A percentile compares a stretch with the other conserved stretches of the same genome.
Conservation (phyloP, 2,329 filamentous ascomycete species). For the Aspergillus alliaceus region DNA sequence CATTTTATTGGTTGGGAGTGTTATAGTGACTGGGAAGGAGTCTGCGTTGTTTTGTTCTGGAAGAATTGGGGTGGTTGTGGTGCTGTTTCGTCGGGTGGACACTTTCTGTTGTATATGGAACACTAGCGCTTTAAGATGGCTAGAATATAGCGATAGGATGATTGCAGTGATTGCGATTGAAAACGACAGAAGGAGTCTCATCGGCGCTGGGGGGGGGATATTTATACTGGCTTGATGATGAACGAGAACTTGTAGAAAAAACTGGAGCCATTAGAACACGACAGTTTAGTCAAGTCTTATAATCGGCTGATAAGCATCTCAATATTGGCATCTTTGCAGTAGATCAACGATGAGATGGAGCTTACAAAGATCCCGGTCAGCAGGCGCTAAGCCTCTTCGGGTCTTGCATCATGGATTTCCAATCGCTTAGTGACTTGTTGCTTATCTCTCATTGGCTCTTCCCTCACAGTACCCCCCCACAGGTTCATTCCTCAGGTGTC, state of each 20-base stretch:
- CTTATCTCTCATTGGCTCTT: neutral
- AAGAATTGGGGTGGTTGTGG: conserved; percentile 7
- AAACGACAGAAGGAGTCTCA: conserved; percentile 39
- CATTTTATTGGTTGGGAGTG: conserved; percentile 53
- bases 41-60: conserved; percentile 3
- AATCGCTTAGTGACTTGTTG: neutral
- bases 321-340: neutral
- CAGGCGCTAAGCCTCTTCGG: neutral
- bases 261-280: conserved; percentile 7
- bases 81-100: conserved; percentile 12
- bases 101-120: neutral
- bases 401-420: neutral
- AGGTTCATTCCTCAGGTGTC: neutral
- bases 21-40: conserved; percentile 1
- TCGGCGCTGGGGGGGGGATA: conserved; percentile 21
- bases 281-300: conserved; percentile 29
- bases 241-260: conserved; percentile 25
- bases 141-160: conserved; percentile 15
- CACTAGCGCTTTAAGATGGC: conserved; percentile 11
- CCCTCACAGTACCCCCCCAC: conserved; percentile 33
- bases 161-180: conserved; percentile 39
- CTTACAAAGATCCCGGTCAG: conserved; percentile 3
- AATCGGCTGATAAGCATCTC: conserved; percentile 13
- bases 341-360: neutral
- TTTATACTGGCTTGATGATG: conserved; percentile 28